Evolutionary conservation across 371 early-diverging fungal genomes (phyloP).

Genomic region (Antonospora locustae): DNA sequence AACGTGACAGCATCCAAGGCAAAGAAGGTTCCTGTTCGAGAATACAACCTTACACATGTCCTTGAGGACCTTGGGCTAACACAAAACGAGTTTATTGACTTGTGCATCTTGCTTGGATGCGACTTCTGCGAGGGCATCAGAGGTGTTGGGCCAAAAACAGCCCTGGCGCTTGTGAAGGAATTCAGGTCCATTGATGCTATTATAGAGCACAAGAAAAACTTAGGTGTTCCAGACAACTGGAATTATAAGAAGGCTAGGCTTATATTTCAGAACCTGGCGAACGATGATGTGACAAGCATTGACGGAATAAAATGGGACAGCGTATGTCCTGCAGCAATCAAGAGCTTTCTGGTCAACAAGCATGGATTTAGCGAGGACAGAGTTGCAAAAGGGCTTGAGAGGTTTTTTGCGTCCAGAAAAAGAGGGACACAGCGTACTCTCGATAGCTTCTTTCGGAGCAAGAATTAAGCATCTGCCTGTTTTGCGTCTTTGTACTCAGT

Average conservation of each 20-base stretch:
- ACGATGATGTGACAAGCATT: slow-evolving; percentile 58
- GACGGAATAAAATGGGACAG: slow-evolving; percentile 60
- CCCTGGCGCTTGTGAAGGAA: slow-evolving; percentile 69
- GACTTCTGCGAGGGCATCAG: slow-evolving; percentile 90
- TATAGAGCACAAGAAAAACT: slow-evolving; percentile 56
- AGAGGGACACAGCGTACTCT: slow-evolving; percentile 24
- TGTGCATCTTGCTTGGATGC: slow-evolving; percentile 95
- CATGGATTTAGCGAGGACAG: slow-evolving; percentile 89
- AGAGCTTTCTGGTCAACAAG: slow-evolving; percentile 73
- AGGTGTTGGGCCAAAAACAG: slow-evolving; percentile 77
- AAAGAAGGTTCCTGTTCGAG: slow-evolving; percentile 76
- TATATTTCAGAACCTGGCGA: slow-evolving; percentile 70
- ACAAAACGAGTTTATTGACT: slow-evolving; percentile 77
- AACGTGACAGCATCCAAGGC: slow-evolving; percentile 81
- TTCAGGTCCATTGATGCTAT: slow-evolving; percentile 73
- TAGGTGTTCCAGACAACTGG: slow-evolving; percentile 67
- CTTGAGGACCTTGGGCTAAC: slow-evolving; percentile 67
- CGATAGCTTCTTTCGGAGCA: slow-evolving; percentile 1
- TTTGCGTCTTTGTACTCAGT: not conserved
- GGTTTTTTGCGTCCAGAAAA: slow-evolving; percentile 9
- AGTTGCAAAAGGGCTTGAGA: slow-evolving; percentile 64
- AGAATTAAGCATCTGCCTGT: not conserved
- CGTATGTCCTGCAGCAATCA: slow-evolving; percentile 72
- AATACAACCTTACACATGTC: slow-evolving; percentile 67
- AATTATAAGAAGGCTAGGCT: slow-evolving; percentile 72